Base-by-base conservation (phyloP, 257 asterid species). In the Scutellaria minor region DNA sequence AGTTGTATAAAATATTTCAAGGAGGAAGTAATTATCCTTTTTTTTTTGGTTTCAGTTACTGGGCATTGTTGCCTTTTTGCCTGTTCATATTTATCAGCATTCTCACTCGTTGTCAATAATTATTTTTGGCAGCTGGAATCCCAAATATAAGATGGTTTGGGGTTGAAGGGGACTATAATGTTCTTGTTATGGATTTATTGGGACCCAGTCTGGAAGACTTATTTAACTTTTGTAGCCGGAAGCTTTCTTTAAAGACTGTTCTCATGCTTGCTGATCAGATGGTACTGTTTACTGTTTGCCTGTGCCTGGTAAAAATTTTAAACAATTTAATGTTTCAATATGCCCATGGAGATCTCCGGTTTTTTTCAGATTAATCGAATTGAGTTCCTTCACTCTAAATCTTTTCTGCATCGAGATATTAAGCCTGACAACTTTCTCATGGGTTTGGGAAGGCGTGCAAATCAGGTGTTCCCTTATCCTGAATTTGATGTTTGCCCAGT, bases 261-360 rank as follows among this genome's bases (percentile, higher is more conserved):
- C 95, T 88, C 80, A 88, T 88, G 91, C 91, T 88, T 74, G 95
- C 91, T 15, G 95, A 88, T 83, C 95, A 88, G 82, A 88, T 88
- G 91, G 95, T 84, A 73, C 60, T 20, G 62, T 64, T 27, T 59
- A 69, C 41, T 63, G 54, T 68, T 68, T 82, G 48, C 65, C 55
- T 55, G 57, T 39, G 44, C 45, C 66, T 45, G 27, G 15, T 73
- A 56, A 31, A 20, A 31, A 45, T 56, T 22, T 7, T 74, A 15
- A 64, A 41, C 58, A 51, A 42, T 66, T 48, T 58, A 24, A 42
- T 59, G 62, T 47, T 71, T 64, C 65, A 56, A 8, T 14, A 56
- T 73, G 75, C 44, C 7, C 65, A 7, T 70, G 71, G 63, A 68
- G 37, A 74, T 71, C 47, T 50, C 45, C 22, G 20, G 24, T 45